Conservation (phyloP, 441 rosid species). For the Populus hybrid region DNA sequence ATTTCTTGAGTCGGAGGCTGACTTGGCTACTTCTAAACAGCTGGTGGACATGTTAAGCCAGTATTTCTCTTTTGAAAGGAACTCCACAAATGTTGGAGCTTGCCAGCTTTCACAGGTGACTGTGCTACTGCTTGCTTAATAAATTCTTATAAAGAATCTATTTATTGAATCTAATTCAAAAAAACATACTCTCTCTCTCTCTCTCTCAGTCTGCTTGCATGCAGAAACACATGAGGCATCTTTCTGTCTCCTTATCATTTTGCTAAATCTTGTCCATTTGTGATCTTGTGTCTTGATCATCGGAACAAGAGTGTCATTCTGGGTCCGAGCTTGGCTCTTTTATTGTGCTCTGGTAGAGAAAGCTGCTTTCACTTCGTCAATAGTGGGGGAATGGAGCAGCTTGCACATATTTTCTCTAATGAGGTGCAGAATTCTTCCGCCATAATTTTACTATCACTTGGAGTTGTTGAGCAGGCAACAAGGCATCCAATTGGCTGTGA, state of each 20-base stretch:
- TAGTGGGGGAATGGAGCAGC: constrained; percentile 80
- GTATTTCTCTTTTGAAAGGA: constrained; percentile 44
- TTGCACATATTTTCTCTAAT: constrained; percentile 49
- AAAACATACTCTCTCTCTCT: background rate
- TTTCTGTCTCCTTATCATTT: background rate
- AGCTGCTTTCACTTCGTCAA: constrained; percentile 92
- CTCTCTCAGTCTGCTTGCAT: background rate
- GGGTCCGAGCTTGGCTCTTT: constrained; percentile 67
- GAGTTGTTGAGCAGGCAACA: constrained; percentile 90
- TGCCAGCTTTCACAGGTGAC: constrained; percentile 64
- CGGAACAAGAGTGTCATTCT: constrained; percentile 73
- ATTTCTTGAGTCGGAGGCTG: constrained; percentile 54
- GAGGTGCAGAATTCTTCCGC: constrained; percentile 55
- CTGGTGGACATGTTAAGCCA: constrained; percentile 61
- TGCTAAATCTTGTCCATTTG: constrained; percentile 13
- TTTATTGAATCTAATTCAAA: constrained; percentile 1
- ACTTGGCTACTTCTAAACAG: constrained; percentile 57
- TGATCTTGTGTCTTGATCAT: constrained; percentile 30
- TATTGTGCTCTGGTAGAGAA: constrained; percentile 84
- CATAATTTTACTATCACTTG: constrained; percentile 59
- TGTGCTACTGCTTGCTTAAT: constrained; percentile 10
- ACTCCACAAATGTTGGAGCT: constrained; percentile 37
- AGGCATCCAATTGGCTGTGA: constrained; percentile 91
- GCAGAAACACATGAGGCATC: background rate
- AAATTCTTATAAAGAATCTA: background rate